Evolutionary conservation across 805 yeast genomes (phyloP).

Genomic region (Ogataea siamensis): DNA sequence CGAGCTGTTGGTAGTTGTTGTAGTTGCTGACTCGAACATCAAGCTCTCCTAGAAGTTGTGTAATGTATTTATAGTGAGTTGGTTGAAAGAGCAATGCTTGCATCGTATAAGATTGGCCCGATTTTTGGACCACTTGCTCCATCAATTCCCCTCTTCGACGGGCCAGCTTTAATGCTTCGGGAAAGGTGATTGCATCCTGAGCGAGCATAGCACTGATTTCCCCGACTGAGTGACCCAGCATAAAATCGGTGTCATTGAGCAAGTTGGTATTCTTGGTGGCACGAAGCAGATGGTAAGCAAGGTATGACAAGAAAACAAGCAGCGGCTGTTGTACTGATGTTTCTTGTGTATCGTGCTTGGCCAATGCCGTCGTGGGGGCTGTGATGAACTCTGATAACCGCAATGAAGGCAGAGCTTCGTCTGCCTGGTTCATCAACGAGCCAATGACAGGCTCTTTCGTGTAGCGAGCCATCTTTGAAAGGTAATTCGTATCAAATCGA

Average conservation of each 20-base stretch:
- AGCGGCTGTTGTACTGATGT: conserved; percentile 36
- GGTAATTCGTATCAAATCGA: conserved; percentile 17
- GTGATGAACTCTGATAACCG: conserved; percentile 20
- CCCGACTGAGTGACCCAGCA: conserved; percentile 38
- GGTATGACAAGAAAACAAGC: conserved; percentile 27
- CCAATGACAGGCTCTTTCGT: conserved; percentile 12
- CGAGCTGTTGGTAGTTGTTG: conserved; percentile 36
- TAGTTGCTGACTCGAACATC: conserved; percentile 30
- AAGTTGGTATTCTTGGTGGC: conserved; percentile 24
- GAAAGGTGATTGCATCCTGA: conserved; percentile 28
- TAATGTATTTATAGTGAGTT: conserved; percentile 21
- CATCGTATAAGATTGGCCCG: conserved; percentile 36
- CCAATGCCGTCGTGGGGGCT: conserved; percentile 11
- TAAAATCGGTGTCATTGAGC: conserved; percentile 21
- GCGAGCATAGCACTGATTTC: conserved; percentile 33
- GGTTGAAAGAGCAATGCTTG: conserved; percentile 32
- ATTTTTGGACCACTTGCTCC: conserved; percentile 27
- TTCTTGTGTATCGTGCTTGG: conserved; percentile 14
- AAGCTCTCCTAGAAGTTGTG: conserved; percentile 16
- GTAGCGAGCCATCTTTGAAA: conserved; percentile 12
- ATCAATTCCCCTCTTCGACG: conserved; percentile 32
- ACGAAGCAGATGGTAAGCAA: conserved; percentile 22
- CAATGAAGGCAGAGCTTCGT: conserved; percentile 23
- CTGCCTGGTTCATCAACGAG: conserved; percentile 18
- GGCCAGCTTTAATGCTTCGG: conserved; percentile 28